phyloP scores from a whole-genome alignment of 495 filamentous ascomycete genomes.

The Aspergillus heteromorphus region DNA sequence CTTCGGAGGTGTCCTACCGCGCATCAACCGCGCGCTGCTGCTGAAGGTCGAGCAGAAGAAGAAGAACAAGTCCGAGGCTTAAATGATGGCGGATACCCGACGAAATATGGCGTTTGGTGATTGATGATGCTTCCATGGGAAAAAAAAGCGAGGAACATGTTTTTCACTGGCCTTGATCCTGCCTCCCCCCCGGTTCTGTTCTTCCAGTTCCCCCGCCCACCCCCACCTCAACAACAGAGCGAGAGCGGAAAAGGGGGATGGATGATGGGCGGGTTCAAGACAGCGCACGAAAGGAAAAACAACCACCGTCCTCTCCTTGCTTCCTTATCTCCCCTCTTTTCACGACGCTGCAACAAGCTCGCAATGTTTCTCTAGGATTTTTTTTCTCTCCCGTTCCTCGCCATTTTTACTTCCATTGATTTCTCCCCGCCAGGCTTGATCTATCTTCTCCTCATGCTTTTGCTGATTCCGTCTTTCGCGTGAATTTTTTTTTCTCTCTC shows the following conservation, averaged over 20 bases:
- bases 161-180: not conserved
- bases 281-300: not conserved
- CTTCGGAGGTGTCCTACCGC: constrained; percentile 94
- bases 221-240: not conserved
- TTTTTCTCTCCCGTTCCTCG: not conserved
- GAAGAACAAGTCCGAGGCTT: constrained; percentile 67
- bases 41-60: constrained; percentile 99
- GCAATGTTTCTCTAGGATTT: constrained; percentile 9
- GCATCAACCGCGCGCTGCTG: constrained; percentile 96
- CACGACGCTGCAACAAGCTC: constrained; percentile 22
- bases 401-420: constrained; percentile 4
- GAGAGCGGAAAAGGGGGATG: no score
- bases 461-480: constrained; percentile 16
- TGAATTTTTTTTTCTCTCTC: constrained; percentile 27
- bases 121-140: constrained; percentile 22
- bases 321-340: not conserved
- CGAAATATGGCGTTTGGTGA: constrained; percentile 25
- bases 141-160: not conserved
- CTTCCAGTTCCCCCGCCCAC: not conserved
- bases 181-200: not conserved
- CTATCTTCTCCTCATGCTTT: constrained; percentile 18
- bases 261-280: not conserved
- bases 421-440: not conserved
- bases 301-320: no score
- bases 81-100: constrained; percentile 25